phyloP scores from a whole-genome alignment of 305 asterid species.

The Monarda citriodora region DNA sequence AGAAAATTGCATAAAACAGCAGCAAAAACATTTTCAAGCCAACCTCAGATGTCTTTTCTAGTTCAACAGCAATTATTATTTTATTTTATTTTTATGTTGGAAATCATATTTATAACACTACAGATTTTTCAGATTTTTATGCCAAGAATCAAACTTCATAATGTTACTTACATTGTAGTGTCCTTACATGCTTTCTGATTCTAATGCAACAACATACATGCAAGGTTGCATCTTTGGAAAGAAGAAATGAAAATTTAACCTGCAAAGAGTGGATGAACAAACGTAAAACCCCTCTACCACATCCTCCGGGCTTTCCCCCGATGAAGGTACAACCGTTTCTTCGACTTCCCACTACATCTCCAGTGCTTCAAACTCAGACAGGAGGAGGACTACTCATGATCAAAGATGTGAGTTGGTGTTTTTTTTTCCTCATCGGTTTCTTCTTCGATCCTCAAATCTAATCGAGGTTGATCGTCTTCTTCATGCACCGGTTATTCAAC shows the following conservation, averaged over 20 bases:
- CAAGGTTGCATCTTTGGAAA: constrained; percentile 1
- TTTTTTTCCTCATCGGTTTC: not conserved
- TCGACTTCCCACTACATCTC: constrained; percentile 6
- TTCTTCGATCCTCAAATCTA: not conserved
- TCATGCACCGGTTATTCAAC: not conserved
- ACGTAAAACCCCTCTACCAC: not conserved
- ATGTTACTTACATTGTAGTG: too few species aligned
- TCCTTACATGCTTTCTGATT: not conserved
- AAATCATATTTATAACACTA: not conserved
- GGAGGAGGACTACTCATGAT: constrained; percentile 1
- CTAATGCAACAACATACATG: not conserved
- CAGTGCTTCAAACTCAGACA: constrained; percentile 3
- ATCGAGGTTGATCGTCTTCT: not conserved
- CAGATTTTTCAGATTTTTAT: not conserved
- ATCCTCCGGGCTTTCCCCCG: not conserved
- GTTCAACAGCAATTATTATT: not conserved
- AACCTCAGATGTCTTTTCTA: not conserved
- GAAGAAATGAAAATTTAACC: not conserved
- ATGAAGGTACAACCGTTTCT: constrained; percentile 11
- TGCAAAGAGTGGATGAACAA: not conserved
- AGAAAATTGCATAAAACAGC: not conserved
- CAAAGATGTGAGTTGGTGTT: constrained; percentile 6
- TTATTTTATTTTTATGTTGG: not conserved
- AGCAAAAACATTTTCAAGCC: not conserved
- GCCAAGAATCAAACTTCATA: too few species aligned